Base-by-base conservation (phyloP, 2,329 filamentous ascomycete species). In the Aspergillus sp. region DNA sequence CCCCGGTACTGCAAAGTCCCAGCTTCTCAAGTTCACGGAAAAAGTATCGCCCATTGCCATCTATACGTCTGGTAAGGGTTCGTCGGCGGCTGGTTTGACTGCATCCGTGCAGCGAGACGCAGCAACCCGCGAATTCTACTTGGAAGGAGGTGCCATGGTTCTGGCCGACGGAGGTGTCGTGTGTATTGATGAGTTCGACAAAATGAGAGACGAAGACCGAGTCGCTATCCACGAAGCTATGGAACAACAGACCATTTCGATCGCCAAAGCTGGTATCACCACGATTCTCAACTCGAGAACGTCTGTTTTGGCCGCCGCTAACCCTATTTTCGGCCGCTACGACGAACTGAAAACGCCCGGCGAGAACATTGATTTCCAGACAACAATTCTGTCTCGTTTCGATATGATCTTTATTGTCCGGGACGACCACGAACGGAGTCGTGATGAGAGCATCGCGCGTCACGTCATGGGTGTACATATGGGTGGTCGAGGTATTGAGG, bases 361-460 rank as follows among this genome's bases (percentile, higher is more conserved):
- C 60, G 95, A 99, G 77, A 99, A 99, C 73, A 99, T 99, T 67
- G 95, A 99, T 77, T 99, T 99, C 78, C 95, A 99, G 73, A 99
- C 95, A 0, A 99, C 95, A 3, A 98, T 99, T 70, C 75, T 99
- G 65, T 98, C 94, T 2, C 91, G 95, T 84, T 99, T 99, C 75
- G 95, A 99, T 77, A 97, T 99, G 91, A 98, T 99, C 66, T 99
- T 98, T 81, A 97, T 99, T 66, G 94, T 99, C 63, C 91, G 91
- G 68, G 95, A 99, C 75, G 92, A 96, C 63, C 95, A 99, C 75
- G 91, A 94, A 63, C 86, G 91, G 49, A 89, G 86, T 58, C 91
- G 94, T 70, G 95, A 99, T 72, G 92, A 97, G 80, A 88, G 85
- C 4, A 98, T 99, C 71, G 95, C 95, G 12, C 94, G 89, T 73